phyloP scores from a whole-genome alignment of 1,284 basidiomycete species.

The Cutaneotrichosporon mucoides region DNA sequence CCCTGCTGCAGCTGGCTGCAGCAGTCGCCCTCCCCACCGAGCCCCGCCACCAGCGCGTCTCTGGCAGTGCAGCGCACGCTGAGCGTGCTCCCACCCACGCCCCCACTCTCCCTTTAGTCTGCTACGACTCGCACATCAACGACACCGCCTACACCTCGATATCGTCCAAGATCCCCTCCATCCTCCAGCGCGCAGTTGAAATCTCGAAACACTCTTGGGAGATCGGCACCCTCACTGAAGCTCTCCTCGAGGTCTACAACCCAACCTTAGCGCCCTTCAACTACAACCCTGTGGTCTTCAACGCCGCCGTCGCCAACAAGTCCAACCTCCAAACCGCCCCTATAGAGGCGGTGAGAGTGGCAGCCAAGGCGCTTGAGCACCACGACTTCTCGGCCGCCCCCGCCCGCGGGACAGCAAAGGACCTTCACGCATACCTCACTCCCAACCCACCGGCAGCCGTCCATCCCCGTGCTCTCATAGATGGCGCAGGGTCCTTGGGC shows the following conservation, averaged over 20 bases:
- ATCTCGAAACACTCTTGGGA: slow-evolving; percentile 34
- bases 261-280: slow-evolving; percentile 25
- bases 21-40: background rate
- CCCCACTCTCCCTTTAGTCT: slow-evolving; percentile 8
- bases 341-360: slow-evolving; percentile 14
- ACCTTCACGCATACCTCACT: slow-evolving; percentile 15
- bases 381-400: slow-evolving; percentile 25
- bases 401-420: background rate
- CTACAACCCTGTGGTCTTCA: slow-evolving; percentile 11
- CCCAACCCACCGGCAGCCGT: slow-evolving; percentile 6
- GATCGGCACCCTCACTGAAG: slow-evolving; percentile 26
- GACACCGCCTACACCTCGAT: slow-evolving; percentile 15
- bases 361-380: slow-evolving; percentile 6
- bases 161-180: slow-evolving; percentile 15
- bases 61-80: background rate
- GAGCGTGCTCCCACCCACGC: background rate
- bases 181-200: slow-evolving; percentile 22
- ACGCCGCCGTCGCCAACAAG: background rate
- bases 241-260: slow-evolving; percentile 32
- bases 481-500: slow-evolving; percentile 31
- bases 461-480: slow-evolving; percentile 15
- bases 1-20: slow-evolving; percentile 12
- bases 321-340: background rate
- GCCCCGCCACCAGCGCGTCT: background rate
- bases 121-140: slow-evolving; percentile 11